These are phyloP conservation scores for Schizothecium vesticola DNA, from an alignment of 495 filamentous ascomycete species.

Conservation along the genomic window DNA sequence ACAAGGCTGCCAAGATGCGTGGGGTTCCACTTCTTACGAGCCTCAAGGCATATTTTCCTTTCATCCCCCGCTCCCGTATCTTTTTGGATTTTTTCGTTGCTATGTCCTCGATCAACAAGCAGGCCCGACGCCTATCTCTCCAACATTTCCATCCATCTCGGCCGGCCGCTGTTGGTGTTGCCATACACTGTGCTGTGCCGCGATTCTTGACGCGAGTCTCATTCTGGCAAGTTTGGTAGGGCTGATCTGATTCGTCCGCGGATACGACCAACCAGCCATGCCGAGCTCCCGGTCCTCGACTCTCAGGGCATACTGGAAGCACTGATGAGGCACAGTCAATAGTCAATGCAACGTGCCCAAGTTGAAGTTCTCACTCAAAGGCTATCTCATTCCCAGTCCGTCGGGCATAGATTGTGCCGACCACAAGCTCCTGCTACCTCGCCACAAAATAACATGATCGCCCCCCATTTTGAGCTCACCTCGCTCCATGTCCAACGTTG, in stretches of 20 bases:
- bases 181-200: too few relatives aligned
- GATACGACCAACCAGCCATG: neutral
- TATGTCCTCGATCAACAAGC: too few relatives aligned
- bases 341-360: neutral
- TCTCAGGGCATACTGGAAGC: neutral
- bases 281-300: neutral
- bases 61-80: too few relatives aligned
- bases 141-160: too few relatives aligned
- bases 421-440: neutral
- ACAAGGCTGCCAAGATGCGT: neutral
- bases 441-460: neutral
- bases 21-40: too few relatives aligned
- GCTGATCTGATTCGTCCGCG: neutral
- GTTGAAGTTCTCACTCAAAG: neutral
- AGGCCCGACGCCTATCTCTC: too few relatives aligned
- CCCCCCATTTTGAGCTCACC: too few relatives aligned
- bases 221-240: neutral
- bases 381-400: neutral
- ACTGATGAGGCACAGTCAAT: neutral
- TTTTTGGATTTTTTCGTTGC: too few relatives aligned
- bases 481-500: too few relatives aligned
- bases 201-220: too few relatives aligned
- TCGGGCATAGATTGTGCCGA: neutral
- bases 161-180: too few relatives aligned
- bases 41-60: too few relatives aligned